These are phyloP conservation scores for Cyclostephanos tholiformis DNA, from an alignment of 108 stramenopile genomes.

Conservation along the genomic window DNA sequence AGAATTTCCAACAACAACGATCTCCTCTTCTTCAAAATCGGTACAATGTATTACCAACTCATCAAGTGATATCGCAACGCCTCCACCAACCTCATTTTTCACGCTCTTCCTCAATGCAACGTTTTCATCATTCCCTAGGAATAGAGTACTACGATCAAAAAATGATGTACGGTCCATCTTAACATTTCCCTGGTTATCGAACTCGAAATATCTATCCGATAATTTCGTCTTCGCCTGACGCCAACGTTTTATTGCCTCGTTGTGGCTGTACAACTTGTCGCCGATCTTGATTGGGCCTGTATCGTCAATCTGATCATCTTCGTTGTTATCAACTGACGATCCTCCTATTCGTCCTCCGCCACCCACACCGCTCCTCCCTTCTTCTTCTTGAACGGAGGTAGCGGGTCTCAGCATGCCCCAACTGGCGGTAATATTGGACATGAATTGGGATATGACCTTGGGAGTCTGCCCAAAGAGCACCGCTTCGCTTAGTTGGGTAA, in stretches of 20 bases:
- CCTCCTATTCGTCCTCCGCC: not conserved
- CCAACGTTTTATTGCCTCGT: slow-evolving; percentile 28
- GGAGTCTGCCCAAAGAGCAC: slow-evolving; percentile 19
- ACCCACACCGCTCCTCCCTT: not conserved
- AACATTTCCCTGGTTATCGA: slow-evolving; percentile 1
- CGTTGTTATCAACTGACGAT: not conserved
- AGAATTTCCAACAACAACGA: not conserved
- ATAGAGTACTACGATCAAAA: slow-evolving; percentile 18
- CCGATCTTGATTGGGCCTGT: slow-evolving; percentile 29
- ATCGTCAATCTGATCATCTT: slow-evolving; percentile 10
- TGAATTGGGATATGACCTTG: slow-evolving; percentile 15
- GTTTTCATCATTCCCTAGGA: not conserved
- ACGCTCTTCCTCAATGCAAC: not conserved
- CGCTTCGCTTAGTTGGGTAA: slow-evolving; percentile 26
- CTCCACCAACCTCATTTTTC: not conserved
- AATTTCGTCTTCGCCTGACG: slow-evolving; percentile 10
- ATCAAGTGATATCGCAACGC: not conserved
- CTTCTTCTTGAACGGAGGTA: not conserved
- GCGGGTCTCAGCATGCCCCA: slow-evolving; percentile 2
- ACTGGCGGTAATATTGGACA: slow-evolving; percentile 17
- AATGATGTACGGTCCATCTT: slow-evolving; percentile 13
- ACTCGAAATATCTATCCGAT: slow-evolving; percentile 10
- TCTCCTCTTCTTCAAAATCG: not conserved
- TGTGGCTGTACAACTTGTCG: slow-evolving; percentile 24
- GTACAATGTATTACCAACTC: not conserved